phyloP scores from a whole-genome alignment of 2,329 filamentous ascomycete genomes.

The Biscogniauxia marginata region DNA sequence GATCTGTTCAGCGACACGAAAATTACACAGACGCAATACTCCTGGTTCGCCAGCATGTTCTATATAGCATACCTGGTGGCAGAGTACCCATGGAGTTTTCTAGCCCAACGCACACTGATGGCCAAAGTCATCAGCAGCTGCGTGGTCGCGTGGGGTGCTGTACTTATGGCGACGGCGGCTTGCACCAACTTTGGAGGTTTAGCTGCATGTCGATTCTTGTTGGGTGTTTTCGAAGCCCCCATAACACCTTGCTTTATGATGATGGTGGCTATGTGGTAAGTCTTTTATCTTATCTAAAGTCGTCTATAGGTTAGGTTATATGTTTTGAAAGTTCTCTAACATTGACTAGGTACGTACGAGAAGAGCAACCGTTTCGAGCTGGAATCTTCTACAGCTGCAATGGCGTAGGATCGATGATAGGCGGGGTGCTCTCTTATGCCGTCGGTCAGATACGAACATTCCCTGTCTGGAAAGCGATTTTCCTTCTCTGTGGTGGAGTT shows the following conservation, averaged over 20 bases:
- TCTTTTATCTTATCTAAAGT: not conserved
- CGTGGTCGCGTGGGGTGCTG: slow-evolving; percentile 34
- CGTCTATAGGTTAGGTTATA: not conserved
- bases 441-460: slow-evolving; percentile 42
- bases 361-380: slow-evolving; percentile 46
- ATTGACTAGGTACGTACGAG: slow-evolving; percentile 38
- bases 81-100: slow-evolving; percentile 34
- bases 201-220: slow-evolving; percentile 38
- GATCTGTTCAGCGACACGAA: slow-evolving; percentile 50
- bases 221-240: slow-evolving; percentile 47
- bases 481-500: slow-evolving; percentile 43
- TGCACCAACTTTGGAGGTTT: slow-evolving; percentile 2
- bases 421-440: slow-evolving; percentile 36
- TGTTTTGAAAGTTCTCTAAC: not conserved
- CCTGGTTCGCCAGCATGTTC: slow-evolving; percentile 55
- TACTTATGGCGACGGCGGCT: slow-evolving; percentile 3
- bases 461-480: slow-evolving; percentile 44
- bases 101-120: slow-evolving; percentile 37
- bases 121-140: slow-evolving; percentile 34
- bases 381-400: slow-evolving; percentile 43
- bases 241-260: slow-evolving; percentile 51
- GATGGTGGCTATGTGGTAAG: slow-evolving; percentile 45
- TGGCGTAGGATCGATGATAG: slow-evolving; percentile 38
- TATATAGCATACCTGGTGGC: slow-evolving; percentile 42
- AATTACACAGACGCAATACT: slow-evolving; percentile 47